phyloP scores from a whole-genome alignment of 1,284 basidiomycete species.

The Rhizoctonia solani region DNA sequence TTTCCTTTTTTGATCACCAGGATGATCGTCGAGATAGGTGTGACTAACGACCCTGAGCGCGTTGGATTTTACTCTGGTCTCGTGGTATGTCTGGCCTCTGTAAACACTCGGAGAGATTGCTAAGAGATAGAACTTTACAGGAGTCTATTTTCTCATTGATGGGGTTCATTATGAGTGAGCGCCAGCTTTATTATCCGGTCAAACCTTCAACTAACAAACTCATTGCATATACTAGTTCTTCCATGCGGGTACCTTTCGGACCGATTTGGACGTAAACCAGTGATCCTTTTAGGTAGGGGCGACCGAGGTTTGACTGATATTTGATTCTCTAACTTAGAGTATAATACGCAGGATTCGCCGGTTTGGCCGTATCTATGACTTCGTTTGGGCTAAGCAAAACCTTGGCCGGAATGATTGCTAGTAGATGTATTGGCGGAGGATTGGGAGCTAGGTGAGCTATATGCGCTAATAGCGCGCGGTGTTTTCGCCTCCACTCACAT shows the following conservation, averaged over 20 bases:
- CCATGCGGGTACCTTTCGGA: slow-evolving; percentile 34
- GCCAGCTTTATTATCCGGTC: not conserved
- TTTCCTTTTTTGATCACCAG: not conserved
- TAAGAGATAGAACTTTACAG: not conserved
- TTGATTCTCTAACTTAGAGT: not conserved
- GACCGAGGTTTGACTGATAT: not conserved
- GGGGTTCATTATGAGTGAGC: slow-evolving; percentile 28
- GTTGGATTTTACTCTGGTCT: slow-evolving; percentile 38
- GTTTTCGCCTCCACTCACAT: not conserved
- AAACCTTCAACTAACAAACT: not conserved
- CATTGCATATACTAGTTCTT: slow-evolving; percentile 3
- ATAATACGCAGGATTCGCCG: slow-evolving; percentile 9
- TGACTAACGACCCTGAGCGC: slow-evolving; percentile 32
- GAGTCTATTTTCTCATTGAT: slow-evolving; percentile 26
- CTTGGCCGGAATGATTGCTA: slow-evolving; percentile 30
- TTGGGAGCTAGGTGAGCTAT: slow-evolving; percentile 14
- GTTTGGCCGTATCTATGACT: slow-evolving; percentile 33
- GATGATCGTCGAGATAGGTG: slow-evolving; percentile 31
- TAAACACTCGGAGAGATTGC: not conserved
- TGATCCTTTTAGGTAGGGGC: slow-evolving; percentile 23
- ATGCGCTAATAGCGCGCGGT: not conserved
- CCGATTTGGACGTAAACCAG: slow-evolving; percentile 31
- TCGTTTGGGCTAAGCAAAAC: slow-evolving; percentile 32
- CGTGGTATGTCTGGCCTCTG: slow-evolving; percentile 10
- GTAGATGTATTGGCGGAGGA: slow-evolving; percentile 28